A percentile compares a stretch with the other conserved stretches of the same genome.
Conservation (phyloP, 176 grass and related monocot species). For the Stipa capillata region DNA sequence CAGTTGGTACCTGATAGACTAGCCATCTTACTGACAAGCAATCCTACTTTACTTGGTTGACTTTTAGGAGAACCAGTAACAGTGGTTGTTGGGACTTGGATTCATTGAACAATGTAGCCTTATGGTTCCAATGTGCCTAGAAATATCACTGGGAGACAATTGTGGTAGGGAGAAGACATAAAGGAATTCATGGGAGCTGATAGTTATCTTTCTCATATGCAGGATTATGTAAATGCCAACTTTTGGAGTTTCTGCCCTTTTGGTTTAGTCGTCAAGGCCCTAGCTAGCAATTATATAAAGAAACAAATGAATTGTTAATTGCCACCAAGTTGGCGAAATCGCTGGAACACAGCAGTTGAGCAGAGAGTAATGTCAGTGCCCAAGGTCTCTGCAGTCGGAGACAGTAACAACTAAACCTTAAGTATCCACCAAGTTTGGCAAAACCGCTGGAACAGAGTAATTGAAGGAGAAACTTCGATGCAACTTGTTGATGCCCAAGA, state of each 20-base stretch:
- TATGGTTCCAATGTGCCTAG: not conserved
- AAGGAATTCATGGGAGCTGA: constrained; percentile 59
- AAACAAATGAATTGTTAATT: constrained; percentile 54
- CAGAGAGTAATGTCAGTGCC: constrained; percentile 31
- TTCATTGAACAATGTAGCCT: not conserved
- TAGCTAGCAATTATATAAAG: constrained; percentile 68
- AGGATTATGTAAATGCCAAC: constrained; percentile 49
- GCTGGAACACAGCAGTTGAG: constrained; percentile 18
- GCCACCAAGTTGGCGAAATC: constrained; percentile 47
- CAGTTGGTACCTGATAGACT: not conserved
- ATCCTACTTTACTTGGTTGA: not conserved
- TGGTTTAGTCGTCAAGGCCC: constrained; percentile 46
- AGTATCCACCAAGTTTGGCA: constrained; percentile 28
- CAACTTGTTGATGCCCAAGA: constrained; percentile 38
- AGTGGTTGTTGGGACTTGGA: not conserved
- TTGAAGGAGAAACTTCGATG: constrained; percentile 32
- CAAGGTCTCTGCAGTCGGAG: constrained; percentile 36
- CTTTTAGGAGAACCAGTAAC: not conserved
- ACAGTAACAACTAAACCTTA: constrained; percentile 50
- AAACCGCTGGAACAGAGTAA: constrained; percentile 27
- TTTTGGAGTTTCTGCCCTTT: constrained; percentile 60
- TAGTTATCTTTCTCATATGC: constrained; percentile 70
- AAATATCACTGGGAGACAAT: constrained; percentile 16
- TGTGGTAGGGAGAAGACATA: constrained; percentile 6
- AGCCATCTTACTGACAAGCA: not conserved